These are phyloP conservation scores for Malassezia psittaci DNA, from an alignment of 1,284 basidiomycete species.

Conservation along the genomic window DNA sequence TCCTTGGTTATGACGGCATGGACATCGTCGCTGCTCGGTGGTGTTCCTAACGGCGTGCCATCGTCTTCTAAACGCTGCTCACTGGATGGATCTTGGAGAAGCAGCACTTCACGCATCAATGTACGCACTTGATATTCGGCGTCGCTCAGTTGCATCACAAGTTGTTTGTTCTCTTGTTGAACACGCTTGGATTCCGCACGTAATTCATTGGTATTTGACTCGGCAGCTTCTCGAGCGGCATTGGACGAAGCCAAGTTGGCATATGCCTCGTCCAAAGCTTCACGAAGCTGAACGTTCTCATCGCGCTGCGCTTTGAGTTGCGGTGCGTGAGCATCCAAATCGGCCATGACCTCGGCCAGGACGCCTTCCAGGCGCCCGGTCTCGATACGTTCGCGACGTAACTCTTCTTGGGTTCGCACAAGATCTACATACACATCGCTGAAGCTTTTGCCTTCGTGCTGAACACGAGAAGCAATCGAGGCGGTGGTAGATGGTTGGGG, in stretches of 20 bases:
- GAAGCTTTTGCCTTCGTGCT: slow-evolving; percentile 69
- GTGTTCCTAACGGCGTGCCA: slow-evolving; percentile 26
- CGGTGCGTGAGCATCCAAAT: slow-evolving; percentile 38
- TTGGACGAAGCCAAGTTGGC: slow-evolving; percentile 23
- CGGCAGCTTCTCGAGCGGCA: slow-evolving; percentile 24
- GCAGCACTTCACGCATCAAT: slow-evolving; percentile 66
- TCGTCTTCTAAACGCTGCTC: slow-evolving; percentile 61
- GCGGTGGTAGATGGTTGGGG: slow-evolving; percentile 8
- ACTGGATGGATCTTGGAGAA: slow-evolving; percentile 70
- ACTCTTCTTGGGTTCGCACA: slow-evolving; percentile 70
- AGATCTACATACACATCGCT: slow-evolving; percentile 83
- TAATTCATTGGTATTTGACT: slow-evolving; percentile 49
- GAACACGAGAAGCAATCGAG: slow-evolving; percentile 54
- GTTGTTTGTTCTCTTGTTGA: slow-evolving; percentile 60
- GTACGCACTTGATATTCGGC: slow-evolving; percentile 73
- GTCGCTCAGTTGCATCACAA: slow-evolving; percentile 62
- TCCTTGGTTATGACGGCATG: slow-evolving; percentile 70
- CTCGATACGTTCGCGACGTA: slow-evolving; percentile 57
- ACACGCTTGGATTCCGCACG: slow-evolving; percentile 54
- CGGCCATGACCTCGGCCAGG: slow-evolving; percentile 38
- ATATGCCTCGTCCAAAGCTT: slow-evolving; percentile 29
- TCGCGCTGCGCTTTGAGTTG: slow-evolving; percentile 41
- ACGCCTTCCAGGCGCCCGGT: slow-evolving; percentile 29
- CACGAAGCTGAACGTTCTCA: slow-evolving; percentile 31
- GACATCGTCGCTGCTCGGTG: slow-evolving; percentile 23